Percentiles rank a stretch among this genome's conserved stretches.
phyloP scores from a whole-genome alignment of 805 yeast species.

The Kodamaea kakaduensis region DNA sequence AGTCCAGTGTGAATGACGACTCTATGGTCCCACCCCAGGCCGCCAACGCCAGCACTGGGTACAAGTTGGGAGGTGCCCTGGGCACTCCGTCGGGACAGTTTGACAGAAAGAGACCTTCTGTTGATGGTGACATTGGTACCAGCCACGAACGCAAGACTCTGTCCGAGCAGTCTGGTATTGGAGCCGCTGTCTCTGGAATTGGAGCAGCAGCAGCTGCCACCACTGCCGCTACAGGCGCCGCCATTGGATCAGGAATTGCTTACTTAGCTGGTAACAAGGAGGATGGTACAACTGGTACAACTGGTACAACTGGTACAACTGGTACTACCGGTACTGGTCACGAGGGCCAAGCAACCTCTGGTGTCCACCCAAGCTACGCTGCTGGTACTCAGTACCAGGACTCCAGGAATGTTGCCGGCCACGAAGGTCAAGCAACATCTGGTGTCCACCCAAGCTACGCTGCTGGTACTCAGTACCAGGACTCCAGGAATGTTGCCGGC shows the following conservation, averaged over 20 bases:
- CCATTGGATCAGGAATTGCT: constrained; percentile 2
- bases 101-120: not conserved
- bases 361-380: not conserved
- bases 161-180: constrained; percentile 8
- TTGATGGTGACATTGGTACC: constrained; percentile 1
- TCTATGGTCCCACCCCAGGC: not conserved
- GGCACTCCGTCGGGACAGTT: constrained; percentile 3
- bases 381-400: not conserved
- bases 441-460: not conserved
- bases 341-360: not conserved
- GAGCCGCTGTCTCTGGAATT: constrained; percentile 10
- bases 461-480: constrained; percentile 1
- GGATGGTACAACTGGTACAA: not conserved
- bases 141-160: not conserved
- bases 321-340: no score
- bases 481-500: no score
- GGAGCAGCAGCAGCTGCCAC: constrained; percentile 13
- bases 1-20: not conserved
- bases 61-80: not conserved
- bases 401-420: no score
- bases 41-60: not conserved
- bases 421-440: not conserved
- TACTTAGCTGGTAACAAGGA: not conserved
- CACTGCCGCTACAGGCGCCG: constrained; percentile 13
- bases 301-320: constrained; percentile 1